These are phyloP conservation scores for Clitoria ternatea DNA, from an alignment of 306 rosid species.

Conservation along the genomic window DNA sequence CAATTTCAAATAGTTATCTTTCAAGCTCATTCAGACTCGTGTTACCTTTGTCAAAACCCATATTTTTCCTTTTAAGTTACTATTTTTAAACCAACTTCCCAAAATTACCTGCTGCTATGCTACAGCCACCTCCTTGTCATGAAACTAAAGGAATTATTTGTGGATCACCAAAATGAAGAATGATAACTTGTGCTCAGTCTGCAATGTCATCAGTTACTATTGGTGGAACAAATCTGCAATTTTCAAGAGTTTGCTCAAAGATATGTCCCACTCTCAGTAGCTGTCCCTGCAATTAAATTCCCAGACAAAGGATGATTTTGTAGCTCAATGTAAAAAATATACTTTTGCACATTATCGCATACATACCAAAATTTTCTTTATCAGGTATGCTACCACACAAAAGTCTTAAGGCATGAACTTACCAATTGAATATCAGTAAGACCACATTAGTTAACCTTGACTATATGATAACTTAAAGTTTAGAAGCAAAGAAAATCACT, in stretches of 20 bases:
- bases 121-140: not conserved
- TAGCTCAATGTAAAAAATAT: not conserved
- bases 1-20: conserved; percentile 16
- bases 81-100: no score
- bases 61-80: no score
- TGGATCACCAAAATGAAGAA: not conserved
- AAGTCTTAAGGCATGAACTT: not conserved
- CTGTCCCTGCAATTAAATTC: conserved; percentile 53
- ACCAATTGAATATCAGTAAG: not conserved
- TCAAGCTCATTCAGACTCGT: not conserved
- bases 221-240: conserved; percentile 81
- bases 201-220: conserved; percentile 43
- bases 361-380: not conserved
- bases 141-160: conserved; percentile 7
- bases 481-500: not conserved
- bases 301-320: conserved; percentile 10
- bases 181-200: conserved; percentile 2
- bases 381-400: not conserved
- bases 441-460: not conserved
- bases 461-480: not conserved
- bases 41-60: no score
- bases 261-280: conserved; percentile 86
- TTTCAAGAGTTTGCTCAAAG: conserved; percentile 84
- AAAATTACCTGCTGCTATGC: conserved; percentile 14
- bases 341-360: not conserved